Evolutionary conservation across 495 filamentous ascomycete genomes (phyloP).

Genomic region (Pyrenula aspistea): DNA sequence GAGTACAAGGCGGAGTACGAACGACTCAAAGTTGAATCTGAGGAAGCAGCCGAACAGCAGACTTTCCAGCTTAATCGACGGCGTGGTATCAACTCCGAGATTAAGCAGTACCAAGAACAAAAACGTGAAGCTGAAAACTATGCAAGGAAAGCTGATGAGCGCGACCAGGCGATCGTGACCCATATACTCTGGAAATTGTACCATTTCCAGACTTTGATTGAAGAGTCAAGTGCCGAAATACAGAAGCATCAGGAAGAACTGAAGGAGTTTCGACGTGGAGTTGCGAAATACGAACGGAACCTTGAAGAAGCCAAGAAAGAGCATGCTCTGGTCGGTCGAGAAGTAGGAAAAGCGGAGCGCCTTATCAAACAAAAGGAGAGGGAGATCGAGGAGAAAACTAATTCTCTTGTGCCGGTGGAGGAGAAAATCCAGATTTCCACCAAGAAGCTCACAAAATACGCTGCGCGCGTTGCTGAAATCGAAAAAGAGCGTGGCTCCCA

Average conservation of each 20-base stretch:
- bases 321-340: constrained; percentile 64
- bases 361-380: constrained; percentile 76
- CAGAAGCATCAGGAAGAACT: constrained; percentile 91
- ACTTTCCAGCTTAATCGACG: constrained; percentile 76
- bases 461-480: constrained; percentile 55
- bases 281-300: constrained; percentile 71
- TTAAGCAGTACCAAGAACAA: constrained; percentile 94
- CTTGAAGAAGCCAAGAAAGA: constrained; percentile 81
- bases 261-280: constrained; percentile 79
- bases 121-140: constrained; percentile 93
- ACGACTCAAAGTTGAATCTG: constrained; percentile 67
- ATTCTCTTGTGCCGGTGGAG: constrained; percentile 73
- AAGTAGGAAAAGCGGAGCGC: constrained; percentile 71
- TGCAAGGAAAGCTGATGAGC: constrained; percentile 73
- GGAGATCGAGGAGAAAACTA: constrained; percentile 77
- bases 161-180: constrained; percentile 84
- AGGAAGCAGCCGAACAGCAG: constrained; percentile 79
- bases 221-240: constrained; percentile 82
- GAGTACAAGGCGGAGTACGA: constrained; percentile 97
- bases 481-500: constrained; percentile 65
- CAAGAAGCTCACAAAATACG: constrained; percentile 52
- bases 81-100: constrained; percentile 91
- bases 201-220: constrained; percentile 87
- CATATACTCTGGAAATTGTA: constrained; percentile 96
- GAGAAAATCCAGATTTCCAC: constrained; percentile 83